Conservation (phyloP, 2,329 filamentous ascomycete genomes). For the Ophiostoma piceae region DNA sequence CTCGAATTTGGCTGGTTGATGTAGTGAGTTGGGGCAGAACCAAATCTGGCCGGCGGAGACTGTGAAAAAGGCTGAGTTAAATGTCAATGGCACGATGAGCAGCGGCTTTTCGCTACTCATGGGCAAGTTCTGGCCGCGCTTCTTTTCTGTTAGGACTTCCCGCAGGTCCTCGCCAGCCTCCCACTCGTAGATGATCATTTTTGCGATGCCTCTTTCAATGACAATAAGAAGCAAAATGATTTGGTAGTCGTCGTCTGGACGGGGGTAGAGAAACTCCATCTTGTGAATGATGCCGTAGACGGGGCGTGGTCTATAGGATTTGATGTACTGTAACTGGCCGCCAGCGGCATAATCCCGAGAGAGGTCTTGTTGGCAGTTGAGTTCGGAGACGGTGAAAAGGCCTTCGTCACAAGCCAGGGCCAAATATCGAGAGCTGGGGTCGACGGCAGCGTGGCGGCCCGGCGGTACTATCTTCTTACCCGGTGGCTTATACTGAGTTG, state of each 20-base stretch:
- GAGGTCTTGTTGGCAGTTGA: slow-evolving; percentile 53
- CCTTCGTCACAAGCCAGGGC: slow-evolving; percentile 67
- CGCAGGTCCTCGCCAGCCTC: slow-evolving; percentile 46
- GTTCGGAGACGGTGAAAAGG: slow-evolving; percentile 65
- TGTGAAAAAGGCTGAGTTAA: slow-evolving; percentile 64
- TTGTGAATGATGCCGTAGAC: slow-evolving; percentile 73
- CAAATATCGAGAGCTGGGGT: slow-evolving; percentile 65
- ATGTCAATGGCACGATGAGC: slow-evolving; percentile 65
- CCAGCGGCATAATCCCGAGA: slow-evolving; percentile 44
- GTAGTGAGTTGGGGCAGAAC: slow-evolving; percentile 51
- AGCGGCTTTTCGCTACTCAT: slow-evolving; percentile 56
- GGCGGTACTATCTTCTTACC: slow-evolving; percentile 52
- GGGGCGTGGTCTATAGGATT: slow-evolving; percentile 38
- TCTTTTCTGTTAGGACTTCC: slow-evolving; percentile 43
- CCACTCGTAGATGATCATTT: slow-evolving; percentile 59
- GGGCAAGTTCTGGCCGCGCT: slow-evolving; percentile 47
- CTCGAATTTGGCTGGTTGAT: slow-evolving; percentile 46
- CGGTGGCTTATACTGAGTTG: slow-evolving; percentile 52
- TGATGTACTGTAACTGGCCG: slow-evolving; percentile 55
- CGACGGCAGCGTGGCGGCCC: slow-evolving; percentile 65
- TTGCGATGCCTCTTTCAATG: slow-evolving; percentile 44
- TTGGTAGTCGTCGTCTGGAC: slow-evolving; percentile 58
- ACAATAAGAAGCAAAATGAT: slow-evolving; percentile 70
- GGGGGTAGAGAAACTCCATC: slow-evolving; percentile 78
- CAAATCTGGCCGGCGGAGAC: slow-evolving; percentile 57